Percentiles rank a stretch among this genome's conserved stretches.
These are phyloP conservation scores for Kwoniella sp. DNA, from an alignment of 768 basidiomycete genomes.

Conservation along the genomic window DNA sequence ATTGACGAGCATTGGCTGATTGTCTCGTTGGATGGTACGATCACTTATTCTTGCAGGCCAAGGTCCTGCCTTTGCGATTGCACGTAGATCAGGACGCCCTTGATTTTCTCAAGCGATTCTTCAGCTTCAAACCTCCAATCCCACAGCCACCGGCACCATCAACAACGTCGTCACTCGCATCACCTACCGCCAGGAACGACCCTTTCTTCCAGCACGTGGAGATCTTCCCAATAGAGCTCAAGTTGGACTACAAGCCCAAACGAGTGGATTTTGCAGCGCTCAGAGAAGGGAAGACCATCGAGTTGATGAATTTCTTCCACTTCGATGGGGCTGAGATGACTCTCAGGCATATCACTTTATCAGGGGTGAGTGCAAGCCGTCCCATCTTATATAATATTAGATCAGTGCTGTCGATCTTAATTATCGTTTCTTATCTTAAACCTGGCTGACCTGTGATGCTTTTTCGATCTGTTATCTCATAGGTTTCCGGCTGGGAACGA, in stretches of 20 bases:
- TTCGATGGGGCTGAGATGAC: conserved; percentile 99
- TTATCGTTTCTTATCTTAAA: conserved; percentile 3
- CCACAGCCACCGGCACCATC: neutral
- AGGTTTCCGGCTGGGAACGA: conserved; percentile 92
- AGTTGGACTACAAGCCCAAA: conserved; percentile 97
- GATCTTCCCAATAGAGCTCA: conserved; percentile 90
- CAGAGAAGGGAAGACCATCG: conserved; percentile 85
- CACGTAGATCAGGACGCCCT: conserved; percentile 98
- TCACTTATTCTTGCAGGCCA: conserved; percentile 63
- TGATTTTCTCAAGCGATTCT: conserved; percentile 96
- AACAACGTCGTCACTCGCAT: neutral
- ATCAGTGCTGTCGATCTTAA: neutral
- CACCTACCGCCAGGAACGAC: conserved; percentile 1
- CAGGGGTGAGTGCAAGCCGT: conserved; percentile 80
- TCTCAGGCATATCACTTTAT: conserved; percentile 83
- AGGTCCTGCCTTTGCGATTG: conserved; percentile 82
- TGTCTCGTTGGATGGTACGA: neutral
- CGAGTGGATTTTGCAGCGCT: conserved; percentile 92
- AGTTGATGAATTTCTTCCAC: conserved; percentile 99
- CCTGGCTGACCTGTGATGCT: neutral
- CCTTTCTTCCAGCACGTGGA: conserved; percentile 70
- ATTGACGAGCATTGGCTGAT: too few species aligned
- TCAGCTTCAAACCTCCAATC: conserved; percentile 65
- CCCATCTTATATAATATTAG: neutral
- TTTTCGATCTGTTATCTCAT: conserved; percentile 3